These are phyloP conservation scores for Thelonectria blattea DNA, from an alignment of 2,329 filamentous ascomycete species.

Conservation along the genomic window DNA sequence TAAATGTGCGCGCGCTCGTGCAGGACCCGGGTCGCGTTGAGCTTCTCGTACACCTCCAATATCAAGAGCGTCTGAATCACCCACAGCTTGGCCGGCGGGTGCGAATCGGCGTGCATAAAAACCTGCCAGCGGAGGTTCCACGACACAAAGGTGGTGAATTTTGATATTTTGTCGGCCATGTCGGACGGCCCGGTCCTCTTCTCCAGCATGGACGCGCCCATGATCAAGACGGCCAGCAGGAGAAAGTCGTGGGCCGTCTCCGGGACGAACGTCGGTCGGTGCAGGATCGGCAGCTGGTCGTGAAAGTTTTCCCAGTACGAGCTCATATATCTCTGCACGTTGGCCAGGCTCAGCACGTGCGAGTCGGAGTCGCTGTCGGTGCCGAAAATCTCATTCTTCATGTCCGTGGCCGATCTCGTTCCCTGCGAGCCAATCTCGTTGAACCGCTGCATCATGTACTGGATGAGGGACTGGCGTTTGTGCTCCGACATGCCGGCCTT, in stretches of 20 bases:
- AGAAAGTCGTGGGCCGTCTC: conserved; percentile 39
- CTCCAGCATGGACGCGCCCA: conserved; percentile 39
- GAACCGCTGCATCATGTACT: conserved; percentile 39
- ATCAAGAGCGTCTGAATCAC: conserved; percentile 38
- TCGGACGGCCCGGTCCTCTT: conserved; percentile 29
- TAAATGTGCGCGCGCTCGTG: conserved; percentile 41
- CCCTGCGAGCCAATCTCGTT: conserved; percentile 39
- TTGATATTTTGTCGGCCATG: conserved; percentile 35
- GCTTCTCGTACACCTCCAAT: conserved; percentile 38
- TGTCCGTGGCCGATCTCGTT: conserved; percentile 37
- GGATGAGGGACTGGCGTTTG: conserved; percentile 37
- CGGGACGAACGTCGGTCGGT: conserved; percentile 36
- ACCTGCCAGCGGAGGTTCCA: conserved; percentile 40
- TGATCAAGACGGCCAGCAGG: conserved; percentile 36
- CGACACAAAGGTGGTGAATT: conserved; percentile 39
- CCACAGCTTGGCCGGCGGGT: conserved; percentile 38
- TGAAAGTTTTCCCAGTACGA: conserved; percentile 40
- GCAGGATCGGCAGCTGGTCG: conserved; percentile 37
- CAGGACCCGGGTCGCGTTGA: conserved; percentile 37
- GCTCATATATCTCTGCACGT: conserved; percentile 37
- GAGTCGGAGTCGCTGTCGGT: conserved; percentile 35
- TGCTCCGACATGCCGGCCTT: conserved; percentile 37
- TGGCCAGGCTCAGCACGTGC: conserved; percentile 35
- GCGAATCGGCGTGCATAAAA: conserved; percentile 39
- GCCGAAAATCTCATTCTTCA: conserved; percentile 39